phyloP scores from a whole-genome alignment of 2,329 filamentous ascomycete species.

The Claviceps purpurea region DNA sequence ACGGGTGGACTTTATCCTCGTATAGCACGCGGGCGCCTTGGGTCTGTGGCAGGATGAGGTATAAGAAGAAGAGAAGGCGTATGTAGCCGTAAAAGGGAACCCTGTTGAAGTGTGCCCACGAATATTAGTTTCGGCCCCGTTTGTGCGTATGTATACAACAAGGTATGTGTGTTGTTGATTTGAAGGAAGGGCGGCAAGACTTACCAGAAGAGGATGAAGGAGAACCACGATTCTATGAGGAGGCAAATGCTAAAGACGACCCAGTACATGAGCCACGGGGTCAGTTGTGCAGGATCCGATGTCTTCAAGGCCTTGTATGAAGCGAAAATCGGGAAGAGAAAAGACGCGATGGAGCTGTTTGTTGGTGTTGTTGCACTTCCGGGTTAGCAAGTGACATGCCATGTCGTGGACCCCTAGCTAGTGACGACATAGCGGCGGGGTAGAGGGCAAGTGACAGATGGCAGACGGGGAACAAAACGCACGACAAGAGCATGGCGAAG shows the following conservation, averaged over 20 bases:
- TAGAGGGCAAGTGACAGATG: not conserved
- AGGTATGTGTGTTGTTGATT: not conserved
- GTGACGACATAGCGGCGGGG: slow-evolving; percentile 12
- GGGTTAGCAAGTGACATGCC: slow-evolving; percentile 2
- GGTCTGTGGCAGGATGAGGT: slow-evolving; percentile 94
- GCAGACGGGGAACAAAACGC: slow-evolving; percentile 23
- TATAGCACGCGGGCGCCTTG: slow-evolving; percentile 84
- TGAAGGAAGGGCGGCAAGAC: not conserved
- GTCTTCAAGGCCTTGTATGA: slow-evolving; percentile 97
- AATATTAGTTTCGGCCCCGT: not conserved
- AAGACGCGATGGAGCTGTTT: slow-evolving; percentile 66
- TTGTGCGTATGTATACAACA: not conserved
- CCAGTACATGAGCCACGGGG: slow-evolving; percentile 99
- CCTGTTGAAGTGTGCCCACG: slow-evolving; percentile 28
- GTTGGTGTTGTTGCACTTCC: not conserved
- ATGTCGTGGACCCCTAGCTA: not conserved
- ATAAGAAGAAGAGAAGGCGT: slow-evolving; percentile 74
- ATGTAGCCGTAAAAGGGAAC: slow-evolving; percentile 90
- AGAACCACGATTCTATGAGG: slow-evolving; percentile 74
- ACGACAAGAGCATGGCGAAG: slow-evolving; percentile 67
- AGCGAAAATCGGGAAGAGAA: slow-evolving; percentile 89
- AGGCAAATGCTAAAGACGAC: slow-evolving; percentile 75
- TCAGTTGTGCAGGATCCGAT: slow-evolving; percentile 74
- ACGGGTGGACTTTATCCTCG: slow-evolving; percentile 73
- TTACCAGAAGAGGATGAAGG: slow-evolving; percentile 76